Percentiles rank a stretch among this genome's conserved stretches.
These are phyloP conservation scores for Agaricus sinodeliciosus DNA, from an alignment of 768 basidiomycete species.

Conservation along the genomic window DNA sequence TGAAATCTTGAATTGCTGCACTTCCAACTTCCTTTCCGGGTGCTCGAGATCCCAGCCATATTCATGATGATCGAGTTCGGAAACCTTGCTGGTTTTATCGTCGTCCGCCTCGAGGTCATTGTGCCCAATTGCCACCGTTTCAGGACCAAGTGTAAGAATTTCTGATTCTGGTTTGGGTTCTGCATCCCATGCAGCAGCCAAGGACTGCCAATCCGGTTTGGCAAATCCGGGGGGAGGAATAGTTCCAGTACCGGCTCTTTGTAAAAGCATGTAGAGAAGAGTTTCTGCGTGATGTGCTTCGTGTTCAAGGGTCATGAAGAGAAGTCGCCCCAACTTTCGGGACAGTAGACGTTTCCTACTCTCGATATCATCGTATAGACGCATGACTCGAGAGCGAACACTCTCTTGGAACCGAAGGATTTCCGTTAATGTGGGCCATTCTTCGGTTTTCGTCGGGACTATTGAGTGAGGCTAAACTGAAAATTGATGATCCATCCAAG, in stretches of 20 bases:
- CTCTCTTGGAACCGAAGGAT: constrained; percentile 77
- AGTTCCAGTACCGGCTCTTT: constrained; percentile 71
- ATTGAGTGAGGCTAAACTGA: constrained; percentile 70
- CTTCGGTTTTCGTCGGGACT: constrained; percentile 72
- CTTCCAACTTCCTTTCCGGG: constrained; percentile 53
- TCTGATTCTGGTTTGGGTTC: constrained; percentile 33
- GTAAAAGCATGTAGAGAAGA: constrained; percentile 89
- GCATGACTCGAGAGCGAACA: constrained; percentile 65
- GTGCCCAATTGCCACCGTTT: constrained; percentile 64
- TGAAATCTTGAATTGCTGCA: constrained; percentile 69
- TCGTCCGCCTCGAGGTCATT: constrained; percentile 79
- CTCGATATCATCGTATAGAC: constrained; percentile 67
- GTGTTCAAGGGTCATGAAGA: constrained; percentile 91
- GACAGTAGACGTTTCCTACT: constrained; percentile 45
- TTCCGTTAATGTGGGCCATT: constrained; percentile 73
- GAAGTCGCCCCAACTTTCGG: constrained; percentile 65
- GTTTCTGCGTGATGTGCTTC: constrained; percentile 91
- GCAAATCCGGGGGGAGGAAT: constrained; percentile 73
- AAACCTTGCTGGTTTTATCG: constrained; percentile 19
- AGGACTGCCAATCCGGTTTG: constrained; percentile 61
- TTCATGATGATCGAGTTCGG: constrained; percentile 47
- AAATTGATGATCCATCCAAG: background rate
- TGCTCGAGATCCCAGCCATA: constrained; percentile 97
- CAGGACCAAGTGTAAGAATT: constrained; percentile 53
- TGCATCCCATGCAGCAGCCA: constrained; percentile 42